Conservation (phyloP, 2,329 filamentous ascomycete species). For the Diaporthe aspalathi region DNA sequence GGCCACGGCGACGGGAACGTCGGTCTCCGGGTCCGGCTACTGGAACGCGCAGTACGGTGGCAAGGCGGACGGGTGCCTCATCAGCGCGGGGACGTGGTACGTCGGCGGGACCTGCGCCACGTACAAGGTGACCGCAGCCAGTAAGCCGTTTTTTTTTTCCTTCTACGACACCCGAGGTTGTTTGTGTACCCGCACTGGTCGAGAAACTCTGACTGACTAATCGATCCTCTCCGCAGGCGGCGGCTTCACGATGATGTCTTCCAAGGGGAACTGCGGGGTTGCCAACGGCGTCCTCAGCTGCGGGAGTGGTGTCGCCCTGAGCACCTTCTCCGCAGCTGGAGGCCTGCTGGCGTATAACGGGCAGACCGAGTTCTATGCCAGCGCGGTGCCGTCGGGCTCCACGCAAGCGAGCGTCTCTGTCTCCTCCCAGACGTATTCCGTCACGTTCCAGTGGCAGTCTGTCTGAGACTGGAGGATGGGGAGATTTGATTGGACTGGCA, state of each 20-base stretch:
- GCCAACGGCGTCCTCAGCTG: slow-evolving; percentile 66
- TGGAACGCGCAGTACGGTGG: slow-evolving; percentile 66
- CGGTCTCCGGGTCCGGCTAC: slow-evolving; percentile 65
- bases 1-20: slow-evolving; percentile 49
- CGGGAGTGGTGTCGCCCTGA: slow-evolving; percentile 53
- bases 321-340: slow-evolving; percentile 27
- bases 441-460: slow-evolving; percentile 34
- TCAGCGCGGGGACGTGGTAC: slow-evolving; percentile 76
- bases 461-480: neutral
- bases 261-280: slow-evolving; percentile 70
- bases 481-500: neutral
- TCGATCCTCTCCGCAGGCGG: slow-evolving; percentile 44
- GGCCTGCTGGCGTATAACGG: slow-evolving; percentile 36
- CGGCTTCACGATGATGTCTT: slow-evolving; percentile 68
- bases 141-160: no score
- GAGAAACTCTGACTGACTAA: no score
- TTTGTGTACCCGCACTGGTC: no score
- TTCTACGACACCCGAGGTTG: no score
- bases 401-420: slow-evolving; percentile 16
- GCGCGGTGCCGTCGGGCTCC: slow-evolving; percentile 3
- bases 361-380: slow-evolving; percentile 33
- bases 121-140: slow-evolving; percentile 64
- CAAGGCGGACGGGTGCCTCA: slow-evolving; percentile 71
- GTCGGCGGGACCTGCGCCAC: slow-evolving; percentile 74
- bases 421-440: slow-evolving; percentile 22